These are phyloP conservation scores for Boletellus ananas DNA, from an alignment of 768 basidiomycete species.

Conservation along the genomic window DNA sequence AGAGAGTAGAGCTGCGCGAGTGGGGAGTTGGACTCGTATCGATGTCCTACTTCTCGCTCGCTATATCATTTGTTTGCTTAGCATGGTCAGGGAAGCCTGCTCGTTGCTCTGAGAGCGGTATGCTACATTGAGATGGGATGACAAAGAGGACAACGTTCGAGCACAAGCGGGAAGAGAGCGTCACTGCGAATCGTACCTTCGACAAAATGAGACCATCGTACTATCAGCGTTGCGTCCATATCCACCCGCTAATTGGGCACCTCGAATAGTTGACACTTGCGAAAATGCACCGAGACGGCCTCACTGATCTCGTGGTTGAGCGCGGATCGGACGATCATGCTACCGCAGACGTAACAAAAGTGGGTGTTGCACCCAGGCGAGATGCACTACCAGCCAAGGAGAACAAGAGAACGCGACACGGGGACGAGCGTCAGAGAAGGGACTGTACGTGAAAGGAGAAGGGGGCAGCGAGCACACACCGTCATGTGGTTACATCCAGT, in stretches of 20 bases:
- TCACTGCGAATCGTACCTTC: too few species aligned
- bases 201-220: background rate
- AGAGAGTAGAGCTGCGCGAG: too few species aligned
- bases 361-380: conserved; percentile 59
- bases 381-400: conserved; percentile 40
- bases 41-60: too few species aligned
- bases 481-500: conserved; percentile 59
- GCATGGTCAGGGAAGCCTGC: too few species aligned
- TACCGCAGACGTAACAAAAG: conserved; percentile 53
- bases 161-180: too few species aligned
- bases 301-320: conserved; percentile 28
- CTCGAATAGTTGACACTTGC: conserved; percentile 36
- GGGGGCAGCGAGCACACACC: conserved; percentile 25
- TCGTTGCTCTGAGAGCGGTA: too few species aligned
- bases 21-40: too few species aligned
- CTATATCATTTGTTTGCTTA: too few species aligned
- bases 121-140: too few species aligned
- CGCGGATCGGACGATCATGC: conserved; percentile 41
- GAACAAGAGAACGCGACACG: too few species aligned
- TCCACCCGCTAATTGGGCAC: conserved; percentile 19
- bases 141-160: too few species aligned
- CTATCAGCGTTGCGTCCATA: background rate
- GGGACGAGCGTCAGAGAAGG: background rate
- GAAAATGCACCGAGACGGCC: conserved; percentile 33
- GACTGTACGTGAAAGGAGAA: background rate